Evolutionary conservation across 1,139 yeast species (phyloP).

Genomic region (Taphrina populina): DNA sequence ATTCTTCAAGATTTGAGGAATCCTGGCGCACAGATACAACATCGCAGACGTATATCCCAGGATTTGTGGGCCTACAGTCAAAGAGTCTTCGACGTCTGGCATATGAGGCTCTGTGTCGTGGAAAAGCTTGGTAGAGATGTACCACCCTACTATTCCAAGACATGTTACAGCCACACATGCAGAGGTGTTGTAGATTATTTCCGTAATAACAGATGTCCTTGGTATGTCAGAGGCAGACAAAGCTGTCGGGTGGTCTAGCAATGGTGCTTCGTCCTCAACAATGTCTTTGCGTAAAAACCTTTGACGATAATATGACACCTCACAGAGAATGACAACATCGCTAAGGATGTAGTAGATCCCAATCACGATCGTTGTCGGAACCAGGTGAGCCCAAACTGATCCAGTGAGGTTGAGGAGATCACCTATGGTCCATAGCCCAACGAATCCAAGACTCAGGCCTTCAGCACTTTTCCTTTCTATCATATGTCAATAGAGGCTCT

Average conservation of each 20-base stretch:
- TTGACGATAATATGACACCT: constrained; percentile 55
- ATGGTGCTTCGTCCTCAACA: constrained; percentile 2
- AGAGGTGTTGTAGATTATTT: constrained; percentile 4
- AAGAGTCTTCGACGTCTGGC: constrained; percentile 39
- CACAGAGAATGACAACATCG: constrained; percentile 62
- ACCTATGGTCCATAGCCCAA: constrained; percentile 70
- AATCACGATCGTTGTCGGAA: constrained; percentile 68
- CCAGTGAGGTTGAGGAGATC: constrained; percentile 69
- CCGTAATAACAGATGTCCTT: not conserved
- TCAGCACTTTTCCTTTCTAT: constrained; percentile 51
- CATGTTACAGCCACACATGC: constrained; percentile 14
- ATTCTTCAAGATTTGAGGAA: constrained; percentile 77
- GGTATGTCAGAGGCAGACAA: not conserved
- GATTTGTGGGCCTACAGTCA: constrained; percentile 54
- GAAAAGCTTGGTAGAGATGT: constrained; percentile 35
- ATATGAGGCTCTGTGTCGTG: constrained; percentile 19
- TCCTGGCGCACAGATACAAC: constrained; percentile 70
- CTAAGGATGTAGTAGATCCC: constrained; percentile 92
- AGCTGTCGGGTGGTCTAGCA: constrained; percentile 1
- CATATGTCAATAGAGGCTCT: not conserved
- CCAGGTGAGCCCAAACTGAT: constrained; percentile 65
- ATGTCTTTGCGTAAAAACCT: not conserved
- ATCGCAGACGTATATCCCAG: constrained; percentile 71
- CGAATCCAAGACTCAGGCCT: constrained; percentile 71
- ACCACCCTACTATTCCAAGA: constrained; percentile 24